These are phyloP conservation scores for Ensete glaucum DNA, from an alignment of 176 grass and related monocot species.

Conservation along the genomic window DNA sequence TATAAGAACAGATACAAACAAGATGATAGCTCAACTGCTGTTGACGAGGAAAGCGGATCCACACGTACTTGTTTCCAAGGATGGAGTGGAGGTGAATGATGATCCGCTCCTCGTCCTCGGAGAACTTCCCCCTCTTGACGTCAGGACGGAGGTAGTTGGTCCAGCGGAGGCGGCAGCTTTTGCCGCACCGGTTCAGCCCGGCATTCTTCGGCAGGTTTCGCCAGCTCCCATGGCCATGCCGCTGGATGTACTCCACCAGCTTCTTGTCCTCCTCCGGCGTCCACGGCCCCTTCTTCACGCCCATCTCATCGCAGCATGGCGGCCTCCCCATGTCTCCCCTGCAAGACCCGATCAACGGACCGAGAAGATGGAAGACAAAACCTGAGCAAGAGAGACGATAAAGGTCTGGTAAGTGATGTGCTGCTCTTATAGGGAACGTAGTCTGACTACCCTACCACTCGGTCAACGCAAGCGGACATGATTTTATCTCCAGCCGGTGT, in stretches of 20 bases:
- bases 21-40: background rate
- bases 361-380: too few species aligned
- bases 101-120: background rate
- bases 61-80: constrained; percentile 13
- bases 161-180: constrained; percentile 20
- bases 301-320: constrained; percentile 1
- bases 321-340: constrained; percentile 3
- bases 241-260: constrained; percentile 10
- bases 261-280: constrained; percentile 23
- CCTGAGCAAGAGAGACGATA: too few species aligned
- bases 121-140: constrained; percentile 15
- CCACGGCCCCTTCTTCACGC: constrained; percentile 18
- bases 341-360: too few species aligned
- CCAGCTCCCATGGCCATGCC: constrained; percentile 13
- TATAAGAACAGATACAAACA: background rate
- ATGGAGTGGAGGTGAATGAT: constrained; percentile 13
- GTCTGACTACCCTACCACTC: too few species aligned
- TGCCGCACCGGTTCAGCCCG: constrained; percentile 18
- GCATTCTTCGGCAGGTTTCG: constrained; percentile 8
- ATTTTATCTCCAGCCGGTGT: too few species aligned
- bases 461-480: too few species aligned
- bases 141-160: constrained; percentile 18
- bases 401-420: too few species aligned
- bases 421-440: too few species aligned
- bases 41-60: background rate